Evolutionary conservation across 2,329 filamentous ascomycete species (phyloP).

Genomic region (Lasiodiplodia citricola): DNA sequence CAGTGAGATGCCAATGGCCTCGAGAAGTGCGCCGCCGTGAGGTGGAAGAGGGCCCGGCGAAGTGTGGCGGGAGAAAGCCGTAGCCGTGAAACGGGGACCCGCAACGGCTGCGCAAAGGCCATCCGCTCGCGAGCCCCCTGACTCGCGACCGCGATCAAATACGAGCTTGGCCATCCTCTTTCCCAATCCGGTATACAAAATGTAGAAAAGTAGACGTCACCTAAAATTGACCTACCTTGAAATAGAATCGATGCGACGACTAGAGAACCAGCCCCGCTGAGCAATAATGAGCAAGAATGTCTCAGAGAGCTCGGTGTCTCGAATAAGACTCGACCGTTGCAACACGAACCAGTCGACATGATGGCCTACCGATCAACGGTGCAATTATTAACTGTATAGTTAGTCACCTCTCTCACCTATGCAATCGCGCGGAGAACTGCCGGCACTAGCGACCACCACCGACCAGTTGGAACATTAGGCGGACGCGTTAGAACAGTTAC

Average conservation of each 20-base stretch:
- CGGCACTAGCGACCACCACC: no score
- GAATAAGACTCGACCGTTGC: neutral
- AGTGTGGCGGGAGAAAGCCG: neutral
- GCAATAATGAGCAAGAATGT: neutral
- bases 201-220: neutral
- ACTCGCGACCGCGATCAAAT: neutral
- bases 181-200: neutral
- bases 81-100: neutral
- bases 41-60: neutral
- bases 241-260: neutral
- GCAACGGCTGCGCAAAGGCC: no score
- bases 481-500: no score
- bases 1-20: neutral
- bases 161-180: neutral
- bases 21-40: neutral
- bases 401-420: no score
- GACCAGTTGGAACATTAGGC: no score
- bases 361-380: no score
- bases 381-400: no score
- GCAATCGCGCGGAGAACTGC: no score
- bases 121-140: neutral
- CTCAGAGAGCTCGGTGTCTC: neutral
- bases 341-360: no score
- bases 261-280: neutral
- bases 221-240: neutral